Evolutionary conservation across 202 grass and related monocot species (phyloP).

Genomic region (Alloteropsis angusta): DNA sequence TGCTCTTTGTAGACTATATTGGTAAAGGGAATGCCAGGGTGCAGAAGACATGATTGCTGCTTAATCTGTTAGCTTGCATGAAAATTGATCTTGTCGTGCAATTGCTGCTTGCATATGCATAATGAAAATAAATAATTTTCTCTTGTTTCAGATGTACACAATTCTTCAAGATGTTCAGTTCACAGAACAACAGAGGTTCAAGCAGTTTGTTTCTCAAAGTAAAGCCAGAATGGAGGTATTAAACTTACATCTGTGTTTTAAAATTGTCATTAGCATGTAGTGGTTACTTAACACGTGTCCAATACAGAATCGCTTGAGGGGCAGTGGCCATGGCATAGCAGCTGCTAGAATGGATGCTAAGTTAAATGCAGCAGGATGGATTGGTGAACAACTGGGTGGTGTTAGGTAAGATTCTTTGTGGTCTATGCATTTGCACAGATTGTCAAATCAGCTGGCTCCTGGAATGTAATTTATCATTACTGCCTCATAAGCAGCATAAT

Average conservation of each 20-base stretch:
- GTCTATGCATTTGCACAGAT: background rate
- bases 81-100: background rate
- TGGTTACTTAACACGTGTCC: conserved; percentile 25
- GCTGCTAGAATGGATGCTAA: conserved; percentile 93
- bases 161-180: conserved; percentile 99
- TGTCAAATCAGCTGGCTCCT: background rate
- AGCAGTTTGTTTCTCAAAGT: conserved; percentile 98
- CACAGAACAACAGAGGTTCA: conserved; percentile 90
- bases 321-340: conserved; percentile 92
- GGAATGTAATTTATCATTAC: background rate
- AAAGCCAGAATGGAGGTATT: conserved; percentile 98
- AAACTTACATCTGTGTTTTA: conserved; percentile 8
- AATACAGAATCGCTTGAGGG: conserved; percentile 85
- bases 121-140: conserved; percentile 9
- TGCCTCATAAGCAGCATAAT: background rate
- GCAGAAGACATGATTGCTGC: background rate
- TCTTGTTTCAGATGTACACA: conserved; percentile 63
- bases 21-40: background rate
- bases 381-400: conserved; percentile 90
- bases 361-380: conserved; percentile 91
- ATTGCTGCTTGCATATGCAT: conserved; percentile 13
- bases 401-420: conserved; percentile 53
- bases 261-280: conserved; percentile 4
- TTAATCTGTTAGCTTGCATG: conserved; percentile 17
- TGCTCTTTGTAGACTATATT: conserved; percentile 13